A percentile compares a stretch with the other conserved stretches of the same genome.
phyloP scores from a whole-genome alignment of 2,329 filamentous ascomycete species.

The Gnomoniopsis smithogilvyi region DNA sequence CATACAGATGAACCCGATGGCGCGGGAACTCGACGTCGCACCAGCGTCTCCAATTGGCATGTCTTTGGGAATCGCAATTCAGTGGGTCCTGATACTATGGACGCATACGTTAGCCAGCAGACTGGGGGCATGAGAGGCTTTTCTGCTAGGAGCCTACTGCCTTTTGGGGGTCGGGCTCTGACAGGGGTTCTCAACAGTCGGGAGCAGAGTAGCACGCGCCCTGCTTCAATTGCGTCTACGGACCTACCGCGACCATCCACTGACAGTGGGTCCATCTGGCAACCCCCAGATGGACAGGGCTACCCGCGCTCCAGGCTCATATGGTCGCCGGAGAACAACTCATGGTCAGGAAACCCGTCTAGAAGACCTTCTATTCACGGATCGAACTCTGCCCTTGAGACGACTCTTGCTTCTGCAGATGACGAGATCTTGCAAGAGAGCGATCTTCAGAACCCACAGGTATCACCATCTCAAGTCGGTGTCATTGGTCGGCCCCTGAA shows the following conservation, averaged over 20 bases:
- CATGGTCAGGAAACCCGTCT: constrained; percentile 67
- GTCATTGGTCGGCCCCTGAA: constrained; percentile 72
- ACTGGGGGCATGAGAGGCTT: constrained; percentile 33
- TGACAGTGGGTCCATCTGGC: constrained; percentile 74
- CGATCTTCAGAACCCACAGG: constrained; percentile 49
- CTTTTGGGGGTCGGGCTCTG: constrained; percentile 46
- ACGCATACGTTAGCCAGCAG: constrained; percentile 27
- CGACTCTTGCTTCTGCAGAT: constrained; percentile 60
- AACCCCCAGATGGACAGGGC: constrained; percentile 46
- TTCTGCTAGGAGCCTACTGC: constrained; percentile 41
- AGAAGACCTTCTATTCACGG: constrained; percentile 79
- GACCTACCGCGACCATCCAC: constrained; percentile 76
- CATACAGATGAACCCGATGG: constrained; percentile 54
- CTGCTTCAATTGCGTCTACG: constrained; percentile 65
- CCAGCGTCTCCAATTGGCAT: constrained; percentile 58
- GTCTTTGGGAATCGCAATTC: constrained; percentile 52
- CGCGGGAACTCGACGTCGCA: constrained; percentile 51
- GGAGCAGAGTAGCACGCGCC: constrained; percentile 59
- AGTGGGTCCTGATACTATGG: constrained; percentile 41
- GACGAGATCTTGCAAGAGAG: constrained; percentile 62
- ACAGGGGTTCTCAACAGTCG: constrained; percentile 44
- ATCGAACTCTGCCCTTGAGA: constrained; percentile 61
- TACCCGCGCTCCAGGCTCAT: constrained; percentile 25
- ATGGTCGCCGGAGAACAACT: constrained; percentile 38
- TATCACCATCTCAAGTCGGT: constrained; percentile 56